These are phyloP conservation scores for Xylaria sp. DNA, from an alignment of 2,329 filamentous ascomycete species.

Conservation along the genomic window DNA sequence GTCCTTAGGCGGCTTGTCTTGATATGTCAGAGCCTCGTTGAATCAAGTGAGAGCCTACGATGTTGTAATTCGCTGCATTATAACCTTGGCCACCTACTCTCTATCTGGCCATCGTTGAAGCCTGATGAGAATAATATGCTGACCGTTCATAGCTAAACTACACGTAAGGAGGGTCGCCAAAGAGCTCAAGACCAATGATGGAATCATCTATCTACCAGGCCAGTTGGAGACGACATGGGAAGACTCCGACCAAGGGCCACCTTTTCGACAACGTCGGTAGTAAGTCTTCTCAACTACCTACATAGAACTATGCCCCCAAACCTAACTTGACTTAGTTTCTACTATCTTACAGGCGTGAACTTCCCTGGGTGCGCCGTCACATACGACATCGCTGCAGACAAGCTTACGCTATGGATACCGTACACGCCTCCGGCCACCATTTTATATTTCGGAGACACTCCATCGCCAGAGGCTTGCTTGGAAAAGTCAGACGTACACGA, in stretches of 20 bases:
- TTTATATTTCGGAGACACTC: conserved; percentile 67
- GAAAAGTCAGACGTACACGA: conserved; percentile 69
- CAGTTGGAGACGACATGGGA: conserved; percentile 55
- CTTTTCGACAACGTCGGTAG: conserved; percentile 63
- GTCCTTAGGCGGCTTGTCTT: too few species aligned
- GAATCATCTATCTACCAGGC: conserved; percentile 60
- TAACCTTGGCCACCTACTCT: neutral
- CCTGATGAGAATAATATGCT: neutral
- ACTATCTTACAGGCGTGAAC: conserved; percentile 59
- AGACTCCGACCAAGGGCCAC: conserved; percentile 60
- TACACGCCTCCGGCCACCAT: conserved; percentile 63
- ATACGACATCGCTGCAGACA: conserved; percentile 61
- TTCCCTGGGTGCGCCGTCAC: conserved; percentile 59
- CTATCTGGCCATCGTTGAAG: neutral
- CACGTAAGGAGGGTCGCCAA: conserved; percentile 60
- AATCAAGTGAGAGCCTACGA: neutral
- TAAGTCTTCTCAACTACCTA: conserved; percentile 38
- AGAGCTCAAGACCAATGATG: conserved; percentile 51
- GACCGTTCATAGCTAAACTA: conserved; percentile 49
- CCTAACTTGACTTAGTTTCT: conserved; percentile 50
- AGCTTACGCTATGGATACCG: conserved; percentile 74
- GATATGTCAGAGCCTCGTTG: too few species aligned
- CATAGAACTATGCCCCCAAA: neutral
- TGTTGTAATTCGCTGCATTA: neutral
- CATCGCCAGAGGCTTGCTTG: conserved; percentile 63